Evolutionary conservation across 148 eudicot genomes (phyloP), one percentile per base, ranked within the genome.

Genomic region (Cornus controversa): DNA sequence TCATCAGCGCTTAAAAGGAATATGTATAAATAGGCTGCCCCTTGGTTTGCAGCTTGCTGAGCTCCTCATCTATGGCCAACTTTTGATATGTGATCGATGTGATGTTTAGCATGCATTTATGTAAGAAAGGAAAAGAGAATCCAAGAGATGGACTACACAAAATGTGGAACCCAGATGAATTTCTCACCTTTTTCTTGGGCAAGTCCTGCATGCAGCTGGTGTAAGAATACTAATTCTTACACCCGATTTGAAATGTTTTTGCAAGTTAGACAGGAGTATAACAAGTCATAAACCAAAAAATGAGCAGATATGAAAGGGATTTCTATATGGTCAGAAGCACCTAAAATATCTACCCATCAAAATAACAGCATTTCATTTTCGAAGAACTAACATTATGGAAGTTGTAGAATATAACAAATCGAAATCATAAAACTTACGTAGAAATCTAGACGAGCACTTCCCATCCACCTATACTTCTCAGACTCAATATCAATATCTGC

Each of bases 401-500:
- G 18, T 25, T 28, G 26, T 22, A 62, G 23, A 70, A 50, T 60
- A 67, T 64, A 67, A 37, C 27, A 34, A 25, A 20, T 29, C 10
- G 20, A 40, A 13, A 47, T 57, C 23, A 28, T 23, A 37, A 0
- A 67, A 80, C 97, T 84, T 84, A 93, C 99, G 85, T 96, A 96
- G 79, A 91, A 73, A 74, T 96, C 98, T 23, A 93, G 24, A 29
- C 98, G 98, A 81, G 92, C 92, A 86, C 92, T 89, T 67, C 99
- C 99, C 98, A 96, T 90, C 97, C 97, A 96, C 84, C 99, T 90
- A 82, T 90, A 93, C 80, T 90, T 90, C 89, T 95, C 99, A 28
- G 99, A 93, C 84, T 95, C 99, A 29, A 95, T 93, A 85, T 95
- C 99, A 26, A 95, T 88, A 82, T 95, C 99, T 29, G 98, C 96